Conservation (phyloP, 495 filamentous ascomycete species). For the Collariella sp. region DNA sequence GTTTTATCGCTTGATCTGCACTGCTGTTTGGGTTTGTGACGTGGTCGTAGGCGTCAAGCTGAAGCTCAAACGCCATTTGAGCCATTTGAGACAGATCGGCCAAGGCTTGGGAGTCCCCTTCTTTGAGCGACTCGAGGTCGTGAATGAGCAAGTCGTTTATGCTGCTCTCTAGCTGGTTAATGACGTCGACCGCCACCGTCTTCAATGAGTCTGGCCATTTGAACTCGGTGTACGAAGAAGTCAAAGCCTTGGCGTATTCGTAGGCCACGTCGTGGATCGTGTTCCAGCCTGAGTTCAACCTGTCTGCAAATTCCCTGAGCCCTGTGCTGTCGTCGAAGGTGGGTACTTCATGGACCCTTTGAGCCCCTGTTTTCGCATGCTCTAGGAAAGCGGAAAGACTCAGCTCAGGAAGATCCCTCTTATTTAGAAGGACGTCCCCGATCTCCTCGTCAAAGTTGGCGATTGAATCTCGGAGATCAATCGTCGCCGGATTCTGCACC, state of each 20-base stretch:
- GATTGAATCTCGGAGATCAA: constrained; percentile 36
- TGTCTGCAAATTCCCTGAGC: constrained; percentile 47
- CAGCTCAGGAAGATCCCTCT: constrained; percentile 34
- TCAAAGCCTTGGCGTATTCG: constrained; percentile 55
- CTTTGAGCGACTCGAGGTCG: constrained; percentile 30
- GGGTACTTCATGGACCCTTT: constrained; percentile 42
- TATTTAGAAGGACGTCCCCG: constrained; percentile 34
- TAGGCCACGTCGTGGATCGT: constrained; percentile 56
- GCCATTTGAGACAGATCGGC: constrained; percentile 48
- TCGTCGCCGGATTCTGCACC: constrained; percentile 30
- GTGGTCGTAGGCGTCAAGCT: constrained; percentile 73
- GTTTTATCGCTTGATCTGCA: constrained; percentile 49
- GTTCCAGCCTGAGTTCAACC: constrained; percentile 47
- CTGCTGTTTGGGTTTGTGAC: constrained; percentile 68
- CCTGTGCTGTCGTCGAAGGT: constrained; percentile 49
- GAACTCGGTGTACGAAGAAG: constrained; percentile 51
- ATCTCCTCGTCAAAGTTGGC: constrained; percentile 35
- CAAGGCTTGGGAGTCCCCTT: constrained; percentile 11
- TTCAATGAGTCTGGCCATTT: constrained; percentile 71
- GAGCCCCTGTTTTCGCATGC: constrained; percentile 57
- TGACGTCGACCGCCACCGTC: constrained; percentile 55
- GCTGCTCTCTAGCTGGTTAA: constrained; percentile 59
- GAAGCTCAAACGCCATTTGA: constrained; percentile 78
- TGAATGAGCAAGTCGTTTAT: constrained; percentile 49
- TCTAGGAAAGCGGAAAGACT: constrained; percentile 67